phyloP scores from a whole-genome alignment of 805 yeast genomes.

The Starmerella gropengiesseri region DNA sequence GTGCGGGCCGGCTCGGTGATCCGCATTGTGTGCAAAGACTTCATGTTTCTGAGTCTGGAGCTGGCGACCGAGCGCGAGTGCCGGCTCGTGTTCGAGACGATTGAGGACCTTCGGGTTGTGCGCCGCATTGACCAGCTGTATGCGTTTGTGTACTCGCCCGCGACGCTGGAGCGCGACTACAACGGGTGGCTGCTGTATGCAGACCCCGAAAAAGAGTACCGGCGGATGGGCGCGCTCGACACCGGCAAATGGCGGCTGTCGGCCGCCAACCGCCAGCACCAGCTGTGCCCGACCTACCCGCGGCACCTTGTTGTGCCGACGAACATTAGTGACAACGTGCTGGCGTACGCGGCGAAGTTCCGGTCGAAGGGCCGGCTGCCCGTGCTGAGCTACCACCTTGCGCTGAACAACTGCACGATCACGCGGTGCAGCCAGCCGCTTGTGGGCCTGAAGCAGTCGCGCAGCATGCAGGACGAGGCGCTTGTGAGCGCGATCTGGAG shows the following conservation, averaged over 20 bases:
- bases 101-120: conserved; percentile 54
- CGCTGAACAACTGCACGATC: conserved; percentile 53
- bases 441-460: conserved; percentile 75
- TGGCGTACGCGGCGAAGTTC: conserved; percentile 73
- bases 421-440: conserved; percentile 88
- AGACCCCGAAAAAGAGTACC: conserved; percentile 51
- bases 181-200: conserved; percentile 64
- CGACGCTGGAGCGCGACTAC: conserved; percentile 49
- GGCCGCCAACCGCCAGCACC: conserved; percentile 43
- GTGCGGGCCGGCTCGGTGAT: conserved; percentile 30
- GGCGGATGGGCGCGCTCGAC: conserved; percentile 48
- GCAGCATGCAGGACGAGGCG: conserved; percentile 87
- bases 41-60: conserved; percentile 68
- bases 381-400: conserved; percentile 63
- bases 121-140: conserved; percentile 48
- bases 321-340: conserved; percentile 67
- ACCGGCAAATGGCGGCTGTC: conserved; percentile 61
- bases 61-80: conserved; percentile 51
- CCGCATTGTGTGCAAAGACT: conserved; percentile 72
- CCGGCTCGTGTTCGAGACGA: conserved; percentile 58
- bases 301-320: conserved; percentile 54
- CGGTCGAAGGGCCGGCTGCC: conserved; percentile 83
- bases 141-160: conserved; percentile 74
- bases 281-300: conserved; percentile 69
- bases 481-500: conserved; percentile 62